Percentiles rank a stretch among this genome's conserved stretches.
Evolutionary conservation across 2,329 filamentous ascomycete genomes (phyloP).

Genomic region (Ramularia endophylla): DNA sequence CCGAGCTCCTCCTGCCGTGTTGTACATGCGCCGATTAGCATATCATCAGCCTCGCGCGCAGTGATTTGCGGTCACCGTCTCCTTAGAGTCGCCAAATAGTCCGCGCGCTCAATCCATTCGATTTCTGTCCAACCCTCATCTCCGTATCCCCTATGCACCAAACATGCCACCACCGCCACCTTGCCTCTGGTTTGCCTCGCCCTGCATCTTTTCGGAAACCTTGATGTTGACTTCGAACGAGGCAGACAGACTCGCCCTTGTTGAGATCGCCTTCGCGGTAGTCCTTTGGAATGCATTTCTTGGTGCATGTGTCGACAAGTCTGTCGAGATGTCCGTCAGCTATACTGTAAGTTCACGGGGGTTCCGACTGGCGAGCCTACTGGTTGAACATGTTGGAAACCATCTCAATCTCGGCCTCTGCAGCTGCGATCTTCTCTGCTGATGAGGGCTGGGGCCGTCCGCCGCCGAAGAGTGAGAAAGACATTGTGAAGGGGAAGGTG

Average conservation of each 20-base stretch:
- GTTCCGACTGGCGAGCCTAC: slow-evolving; percentile 45
- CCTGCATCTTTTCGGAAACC: slow-evolving; percentile 94
- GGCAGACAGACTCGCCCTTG: slow-evolving; percentile 97
- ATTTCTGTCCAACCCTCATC: too few relatives aligned
- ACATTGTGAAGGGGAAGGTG: slow-evolving; percentile 52
- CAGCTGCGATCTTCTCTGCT: slow-evolving; percentile 93
- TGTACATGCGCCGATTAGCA: slow-evolving; percentile 2
- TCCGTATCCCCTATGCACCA: slow-evolving; percentile 11
- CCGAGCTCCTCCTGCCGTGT: background rate
- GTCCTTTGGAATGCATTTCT: slow-evolving; percentile 86
- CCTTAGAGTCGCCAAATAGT: too few relatives aligned
- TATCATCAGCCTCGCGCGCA: too few relatives aligned
- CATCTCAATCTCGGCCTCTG: slow-evolving; percentile 97
- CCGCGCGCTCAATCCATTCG: too few relatives aligned
- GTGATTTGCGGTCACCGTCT: too few relatives aligned
- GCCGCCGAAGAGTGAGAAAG: slow-evolving; percentile 61
- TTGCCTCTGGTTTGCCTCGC: slow-evolving; percentile 66
- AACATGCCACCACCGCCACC: slow-evolving; percentile 44
- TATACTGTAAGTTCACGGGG: slow-evolving; percentile 1
- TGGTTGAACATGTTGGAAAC: slow-evolving; percentile 97
- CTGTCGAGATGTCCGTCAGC: slow-evolving; percentile 14
- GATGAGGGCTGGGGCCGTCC: slow-evolving; percentile 77
- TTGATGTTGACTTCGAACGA: slow-evolving; percentile 99
- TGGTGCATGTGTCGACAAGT: slow-evolving; percentile 79
- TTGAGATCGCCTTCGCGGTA: slow-evolving; percentile 97